Evolutionary conservation across 2,329 filamentous ascomycete genomes (phyloP).

Genomic region (Alternaria incomplexa): DNA sequence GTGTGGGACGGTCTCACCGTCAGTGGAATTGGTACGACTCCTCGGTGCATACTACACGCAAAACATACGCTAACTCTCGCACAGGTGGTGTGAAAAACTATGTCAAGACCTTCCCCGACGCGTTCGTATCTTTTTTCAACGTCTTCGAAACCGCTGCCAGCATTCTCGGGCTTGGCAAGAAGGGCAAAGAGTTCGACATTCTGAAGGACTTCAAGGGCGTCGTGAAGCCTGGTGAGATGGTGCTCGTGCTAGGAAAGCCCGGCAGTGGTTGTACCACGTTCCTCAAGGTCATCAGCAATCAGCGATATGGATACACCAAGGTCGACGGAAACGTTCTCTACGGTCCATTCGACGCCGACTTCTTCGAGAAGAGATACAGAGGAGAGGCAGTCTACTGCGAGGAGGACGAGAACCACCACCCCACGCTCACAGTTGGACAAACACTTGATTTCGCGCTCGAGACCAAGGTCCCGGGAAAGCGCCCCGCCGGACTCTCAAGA

Average conservation of each 20-base stretch:
- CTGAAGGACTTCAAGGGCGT: constrained; percentile 71
- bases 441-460: constrained; percentile 85
- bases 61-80: constrained; percentile 2
- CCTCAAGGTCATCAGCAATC: constrained; percentile 61
- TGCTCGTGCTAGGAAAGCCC: constrained; percentile 79
- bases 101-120: constrained; percentile 76
- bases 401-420: constrained; percentile 84
- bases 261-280: constrained; percentile 65
- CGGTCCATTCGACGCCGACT: constrained; percentile 72
- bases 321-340: constrained; percentile 76
- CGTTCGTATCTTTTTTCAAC: constrained; percentile 78
- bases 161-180: constrained; percentile 69
- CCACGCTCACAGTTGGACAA: constrained; percentile 85
- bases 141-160: constrained; percentile 68
- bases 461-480: constrained; percentile 81
- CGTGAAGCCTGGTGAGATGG: constrained; percentile 78
- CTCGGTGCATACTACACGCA: background rate
- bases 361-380: constrained; percentile 74
- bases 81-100: constrained; percentile 71
- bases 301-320: constrained; percentile 64
- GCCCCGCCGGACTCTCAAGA: constrained; percentile 75
- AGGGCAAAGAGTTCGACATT: constrained; percentile 74
- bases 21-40: constrained; percentile 65
- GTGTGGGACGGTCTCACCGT: constrained; percentile 81
- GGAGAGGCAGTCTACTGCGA: constrained; percentile 87